phyloP scores from a whole-genome alignment of 148 eudicot species.

The Spergularia marina region DNA sequence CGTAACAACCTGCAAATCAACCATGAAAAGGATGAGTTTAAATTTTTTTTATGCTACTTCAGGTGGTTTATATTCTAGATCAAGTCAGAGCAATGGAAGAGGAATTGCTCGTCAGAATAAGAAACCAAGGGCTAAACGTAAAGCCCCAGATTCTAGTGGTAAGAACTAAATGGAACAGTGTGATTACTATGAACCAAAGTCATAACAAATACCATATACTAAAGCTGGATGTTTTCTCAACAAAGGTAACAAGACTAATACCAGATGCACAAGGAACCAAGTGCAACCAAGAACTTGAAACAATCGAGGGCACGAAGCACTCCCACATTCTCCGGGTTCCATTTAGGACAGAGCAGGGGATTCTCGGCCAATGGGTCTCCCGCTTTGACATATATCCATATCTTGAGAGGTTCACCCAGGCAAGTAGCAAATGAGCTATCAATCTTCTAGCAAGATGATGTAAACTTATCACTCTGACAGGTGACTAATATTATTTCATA shows the following conservation, averaged over 20 bases:
- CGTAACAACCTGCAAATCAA: slow-evolving; percentile 7
- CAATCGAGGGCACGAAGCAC: slow-evolving; percentile 66
- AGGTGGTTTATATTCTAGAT: slow-evolving; percentile 95
- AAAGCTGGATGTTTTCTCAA: slow-evolving; percentile 8
- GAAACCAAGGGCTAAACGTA: slow-evolving; percentile 75
- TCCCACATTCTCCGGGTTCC: slow-evolving; percentile 87
- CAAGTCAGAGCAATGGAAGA: slow-evolving; percentile 92
- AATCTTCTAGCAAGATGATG: slow-evolving; percentile 4
- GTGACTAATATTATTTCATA: slow-evolving; percentile 11
- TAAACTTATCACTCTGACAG: neutral
- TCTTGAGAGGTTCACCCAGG: slow-evolving; percentile 81
- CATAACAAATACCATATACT: neutral
- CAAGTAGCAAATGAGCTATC: slow-evolving; percentile 26
- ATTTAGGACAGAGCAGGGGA: slow-evolving; percentile 67
- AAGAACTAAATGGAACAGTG: slow-evolving; percentile 16
- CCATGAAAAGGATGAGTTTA: neutral
- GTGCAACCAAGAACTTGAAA: slow-evolving; percentile 68
- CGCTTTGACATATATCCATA: slow-evolving; percentile 92
- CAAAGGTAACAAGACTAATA: slow-evolving; percentile 81
- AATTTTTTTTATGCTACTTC: slow-evolving; percentile 14
- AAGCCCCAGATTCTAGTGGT: slow-evolving; percentile 96
- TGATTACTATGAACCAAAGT: neutral
- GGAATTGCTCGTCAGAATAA: slow-evolving; percentile 70
- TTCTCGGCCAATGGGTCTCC: slow-evolving; percentile 79
- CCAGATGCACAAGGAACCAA: slow-evolving; percentile 92